These are phyloP conservation scores for Teratosphaeria gauchensis DNA, from an alignment of 2,329 filamentous ascomycete genomes.

Conservation along the genomic window DNA sequence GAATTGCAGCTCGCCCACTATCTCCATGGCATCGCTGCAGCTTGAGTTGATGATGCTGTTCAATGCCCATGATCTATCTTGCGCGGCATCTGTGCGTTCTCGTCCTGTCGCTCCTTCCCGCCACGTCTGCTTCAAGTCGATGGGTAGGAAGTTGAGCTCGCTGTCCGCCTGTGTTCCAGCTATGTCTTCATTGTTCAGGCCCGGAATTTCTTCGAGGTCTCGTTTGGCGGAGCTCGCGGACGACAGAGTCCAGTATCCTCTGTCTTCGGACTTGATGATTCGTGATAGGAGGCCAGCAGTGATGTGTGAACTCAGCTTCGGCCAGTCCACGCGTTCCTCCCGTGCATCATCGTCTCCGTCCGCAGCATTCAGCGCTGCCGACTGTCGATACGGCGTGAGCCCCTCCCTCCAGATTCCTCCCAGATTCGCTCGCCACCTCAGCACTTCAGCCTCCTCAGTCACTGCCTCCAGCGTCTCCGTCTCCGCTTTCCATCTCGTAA, in stretches of 20 bases:
- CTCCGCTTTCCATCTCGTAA: constrained; percentile 47
- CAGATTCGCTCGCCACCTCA: constrained; percentile 47
- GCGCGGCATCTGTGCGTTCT: constrained; percentile 52
- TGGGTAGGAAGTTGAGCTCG: constrained; percentile 46
- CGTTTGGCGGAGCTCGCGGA: constrained; percentile 47
- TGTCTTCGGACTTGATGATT: constrained; percentile 38
- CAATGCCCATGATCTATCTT: constrained; percentile 54
- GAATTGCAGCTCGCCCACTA: constrained; percentile 53
- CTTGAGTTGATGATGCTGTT: constrained; percentile 40
- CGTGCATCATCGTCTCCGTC: constrained; percentile 22
- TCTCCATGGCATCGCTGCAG: constrained; percentile 22
- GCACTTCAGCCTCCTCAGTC: constrained; percentile 30
- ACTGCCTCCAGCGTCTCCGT: constrained; percentile 38
- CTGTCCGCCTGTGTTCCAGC: constrained; percentile 27
- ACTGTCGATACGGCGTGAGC: constrained; percentile 39
- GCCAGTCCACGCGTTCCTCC: constrained; percentile 46
- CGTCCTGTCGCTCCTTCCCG: constrained; percentile 50
- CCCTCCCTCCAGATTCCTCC: constrained; percentile 47
- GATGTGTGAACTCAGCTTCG: constrained; percentile 40
- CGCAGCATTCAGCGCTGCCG: constrained; percentile 15
- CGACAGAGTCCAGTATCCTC: constrained; percentile 42
- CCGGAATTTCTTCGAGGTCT: constrained; percentile 52
- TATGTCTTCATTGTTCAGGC: constrained; percentile 31
- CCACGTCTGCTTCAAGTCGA: constrained; percentile 56
- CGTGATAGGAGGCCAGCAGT: constrained; percentile 40